These are phyloP conservation scores for Cryomyces minteri DNA, from an alignment of 495 filamentous ascomycete genomes.

Conservation along the genomic window DNA sequence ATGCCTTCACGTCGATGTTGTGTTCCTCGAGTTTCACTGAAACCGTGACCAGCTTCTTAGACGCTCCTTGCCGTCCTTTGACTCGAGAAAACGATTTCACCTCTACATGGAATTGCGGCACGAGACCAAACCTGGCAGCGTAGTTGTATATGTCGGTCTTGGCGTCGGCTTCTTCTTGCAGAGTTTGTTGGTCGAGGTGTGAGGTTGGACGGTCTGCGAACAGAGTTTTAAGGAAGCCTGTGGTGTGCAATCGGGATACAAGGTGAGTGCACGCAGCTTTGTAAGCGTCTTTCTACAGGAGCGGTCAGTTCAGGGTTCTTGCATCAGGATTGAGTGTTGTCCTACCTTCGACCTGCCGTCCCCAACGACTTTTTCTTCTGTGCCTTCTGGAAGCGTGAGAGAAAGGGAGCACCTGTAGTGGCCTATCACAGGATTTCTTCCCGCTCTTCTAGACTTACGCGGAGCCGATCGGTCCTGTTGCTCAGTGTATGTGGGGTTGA, in stretches of 20 bases:
- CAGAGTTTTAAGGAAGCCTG: not conserved
- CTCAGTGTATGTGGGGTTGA: no score
- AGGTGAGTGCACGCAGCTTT: conserved; percentile 3
- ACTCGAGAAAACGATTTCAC: conserved; percentile 2
- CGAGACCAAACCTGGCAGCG: conserved; percentile 24
- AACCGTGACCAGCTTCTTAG: conserved; percentile 12
- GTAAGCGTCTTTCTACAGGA: conserved; percentile 1
- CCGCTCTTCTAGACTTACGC: no score
- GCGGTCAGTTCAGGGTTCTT: no score
- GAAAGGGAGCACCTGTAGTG: no score
- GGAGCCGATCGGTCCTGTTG: no score
- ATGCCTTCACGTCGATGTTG: conserved; percentile 11
- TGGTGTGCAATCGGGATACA: conserved; percentile 3
- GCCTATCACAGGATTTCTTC: no score
- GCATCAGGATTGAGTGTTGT: no score
- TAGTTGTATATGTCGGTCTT: conserved; percentile 29
- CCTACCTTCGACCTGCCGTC: no score
- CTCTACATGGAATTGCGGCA: conserved; percentile 18
- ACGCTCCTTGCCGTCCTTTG: not conserved
- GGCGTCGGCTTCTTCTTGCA: conserved; percentile 3
- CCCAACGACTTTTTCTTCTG: no score
- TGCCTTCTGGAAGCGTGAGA: no score
- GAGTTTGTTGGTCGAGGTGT: not conserved
- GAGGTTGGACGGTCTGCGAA: not conserved
- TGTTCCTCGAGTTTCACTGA: conserved; percentile 26